A percentile compares a stretch with the other conserved stretches of the same genome.
These are phyloP conservation scores for Saccharomycopsis lassenensis DNA, from an alignment of 805 yeast species.

Conservation along the genomic window DNA sequence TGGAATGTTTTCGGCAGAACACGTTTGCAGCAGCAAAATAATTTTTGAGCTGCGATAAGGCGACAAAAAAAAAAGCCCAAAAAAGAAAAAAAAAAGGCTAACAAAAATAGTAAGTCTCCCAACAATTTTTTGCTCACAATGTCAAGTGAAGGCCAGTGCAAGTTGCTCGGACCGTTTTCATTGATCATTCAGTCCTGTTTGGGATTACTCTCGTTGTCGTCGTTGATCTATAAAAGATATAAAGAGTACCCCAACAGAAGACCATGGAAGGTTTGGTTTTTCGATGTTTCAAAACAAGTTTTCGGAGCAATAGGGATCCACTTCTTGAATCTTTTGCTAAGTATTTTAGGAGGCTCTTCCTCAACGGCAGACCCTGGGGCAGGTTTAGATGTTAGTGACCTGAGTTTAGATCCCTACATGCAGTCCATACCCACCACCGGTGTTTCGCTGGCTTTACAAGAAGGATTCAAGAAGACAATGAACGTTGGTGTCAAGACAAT, in stretches of 20 bases:
- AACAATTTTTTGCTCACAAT: not conserved
- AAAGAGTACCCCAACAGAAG: slow-evolving; percentile 72
- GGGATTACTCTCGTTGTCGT: slow-evolving; percentile 67
- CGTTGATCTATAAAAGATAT: slow-evolving; percentile 63
- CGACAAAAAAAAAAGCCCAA: not conserved
- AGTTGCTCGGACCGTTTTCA: slow-evolving; percentile 79
- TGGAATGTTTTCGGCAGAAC: no score
- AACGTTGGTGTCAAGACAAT: slow-evolving; percentile 14
- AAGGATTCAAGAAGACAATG: slow-evolving; percentile 13
- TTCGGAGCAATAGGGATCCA: slow-evolving; percentile 83
- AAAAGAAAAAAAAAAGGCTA: not conserved
- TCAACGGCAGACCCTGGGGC: slow-evolving; percentile 3
- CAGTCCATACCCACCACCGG: no score
- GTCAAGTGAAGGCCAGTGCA: slow-evolving; percentile 32
- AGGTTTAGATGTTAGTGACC: no score
- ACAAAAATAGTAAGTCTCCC: not conserved
- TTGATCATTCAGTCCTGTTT: slow-evolving; percentile 62
- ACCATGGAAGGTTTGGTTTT: slow-evolving; percentile 81
- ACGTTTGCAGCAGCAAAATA: no score
- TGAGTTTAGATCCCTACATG: no score
- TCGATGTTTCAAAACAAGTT: slow-evolving; percentile 83
- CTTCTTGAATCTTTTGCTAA: slow-evolving; percentile 58
- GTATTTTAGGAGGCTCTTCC: slow-evolving; percentile 40
- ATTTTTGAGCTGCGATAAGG: no score
- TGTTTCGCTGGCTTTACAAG: no score